Percentiles rank a stretch among this genome's conserved stretches.
Evolutionary conservation across 139 green algal genomes (phyloP).

Genomic region (Ettlia oleoabundans): DNA sequence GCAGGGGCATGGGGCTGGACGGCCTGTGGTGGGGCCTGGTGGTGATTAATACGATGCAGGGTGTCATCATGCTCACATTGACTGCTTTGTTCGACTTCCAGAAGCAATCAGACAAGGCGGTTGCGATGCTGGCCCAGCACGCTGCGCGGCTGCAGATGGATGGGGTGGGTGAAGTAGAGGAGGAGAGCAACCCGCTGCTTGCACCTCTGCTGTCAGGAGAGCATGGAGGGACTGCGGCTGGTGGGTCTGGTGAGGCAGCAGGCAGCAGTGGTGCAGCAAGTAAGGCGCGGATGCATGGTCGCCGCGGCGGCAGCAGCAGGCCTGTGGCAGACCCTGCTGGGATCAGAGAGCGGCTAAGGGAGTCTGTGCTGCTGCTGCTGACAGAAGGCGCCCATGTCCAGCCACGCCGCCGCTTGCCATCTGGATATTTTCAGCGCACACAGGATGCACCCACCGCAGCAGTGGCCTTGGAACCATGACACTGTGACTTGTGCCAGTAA

Average conservation of each 20-base stretch:
- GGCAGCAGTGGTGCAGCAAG: background rate
- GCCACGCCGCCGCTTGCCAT: too few species aligned
- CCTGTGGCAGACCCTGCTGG: background rate
- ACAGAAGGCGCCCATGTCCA: background rate
- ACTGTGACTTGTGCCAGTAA: too few species aligned
- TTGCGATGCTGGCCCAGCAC: background rate
- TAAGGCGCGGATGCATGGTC: background rate
- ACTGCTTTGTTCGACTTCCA: constrained; percentile 10
- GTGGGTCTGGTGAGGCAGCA: background rate
- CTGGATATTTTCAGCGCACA: too few species aligned
- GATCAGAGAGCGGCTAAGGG: background rate
- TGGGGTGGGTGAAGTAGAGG: background rate
- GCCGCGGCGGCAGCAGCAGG: background rate
- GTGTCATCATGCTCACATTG: constrained; percentile 25
- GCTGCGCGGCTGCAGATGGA: background rate
- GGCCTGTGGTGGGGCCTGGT: constrained; percentile 66
- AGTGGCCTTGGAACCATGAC: too few species aligned
- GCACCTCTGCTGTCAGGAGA: background rate
- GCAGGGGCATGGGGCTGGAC: constrained; percentile 39
- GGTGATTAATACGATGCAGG: constrained; percentile 27
- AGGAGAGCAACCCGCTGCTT: background rate
- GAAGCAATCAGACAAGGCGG: background rate
- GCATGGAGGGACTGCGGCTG: background rate
- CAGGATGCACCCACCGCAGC: too few species aligned
- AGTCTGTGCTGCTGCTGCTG: background rate